phyloP scores from a whole-genome alignment of 805 yeast genomes.

The Nakazawaea pomicola region DNA sequence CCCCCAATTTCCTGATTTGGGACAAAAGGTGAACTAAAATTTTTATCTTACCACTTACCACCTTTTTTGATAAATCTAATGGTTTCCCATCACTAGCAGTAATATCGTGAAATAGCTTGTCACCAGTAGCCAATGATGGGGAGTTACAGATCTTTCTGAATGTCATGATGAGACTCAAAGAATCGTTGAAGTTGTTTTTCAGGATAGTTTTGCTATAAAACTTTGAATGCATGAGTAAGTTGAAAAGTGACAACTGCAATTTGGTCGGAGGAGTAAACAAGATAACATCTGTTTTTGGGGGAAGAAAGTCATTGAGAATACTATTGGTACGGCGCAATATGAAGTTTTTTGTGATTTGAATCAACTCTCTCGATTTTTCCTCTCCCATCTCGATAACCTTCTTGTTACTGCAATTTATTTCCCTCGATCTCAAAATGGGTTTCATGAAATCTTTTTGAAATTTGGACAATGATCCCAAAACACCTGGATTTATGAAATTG shows the following conservation, averaged over 20 bases:
- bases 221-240: slow-evolving; percentile 38
- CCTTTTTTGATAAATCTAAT: slow-evolving; percentile 25
- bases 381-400: slow-evolving; percentile 52
- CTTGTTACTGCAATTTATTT: slow-evolving; percentile 48
- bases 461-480: slow-evolving; percentile 56
- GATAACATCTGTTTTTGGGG: slow-evolving; percentile 71
- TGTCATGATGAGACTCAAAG: slow-evolving; percentile 65
- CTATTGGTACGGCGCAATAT: slow-evolving; percentile 68
- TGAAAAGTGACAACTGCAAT: slow-evolving; percentile 52
- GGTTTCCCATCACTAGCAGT: slow-evolving; percentile 19
- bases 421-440: slow-evolving; percentile 74
- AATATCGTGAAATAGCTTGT: slow-evolving; percentile 34
- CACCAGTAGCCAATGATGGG: slow-evolving; percentile 56
- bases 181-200: slow-evolving; percentile 30
- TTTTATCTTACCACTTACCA: slow-evolving; percentile 59
- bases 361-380: slow-evolving; percentile 56
- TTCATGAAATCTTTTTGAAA: slow-evolving; percentile 58
- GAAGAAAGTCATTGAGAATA: slow-evolving; percentile 50
- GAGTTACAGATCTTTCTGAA: slow-evolving; percentile 83
- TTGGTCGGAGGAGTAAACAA: slow-evolving; percentile 74
- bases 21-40: slow-evolving; percentile 53
- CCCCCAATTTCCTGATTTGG: slow-evolving; percentile 40
- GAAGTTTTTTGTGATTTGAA: slow-evolving; percentile 58
- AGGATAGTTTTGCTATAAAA: slow-evolving; percentile 28
- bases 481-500: slow-evolving; percentile 81